Percentiles rank a stretch among this genome's conserved stretches.
phyloP scores from a whole-genome alignment of 257 asterid species.

The Primulina huaijiensis region DNA sequence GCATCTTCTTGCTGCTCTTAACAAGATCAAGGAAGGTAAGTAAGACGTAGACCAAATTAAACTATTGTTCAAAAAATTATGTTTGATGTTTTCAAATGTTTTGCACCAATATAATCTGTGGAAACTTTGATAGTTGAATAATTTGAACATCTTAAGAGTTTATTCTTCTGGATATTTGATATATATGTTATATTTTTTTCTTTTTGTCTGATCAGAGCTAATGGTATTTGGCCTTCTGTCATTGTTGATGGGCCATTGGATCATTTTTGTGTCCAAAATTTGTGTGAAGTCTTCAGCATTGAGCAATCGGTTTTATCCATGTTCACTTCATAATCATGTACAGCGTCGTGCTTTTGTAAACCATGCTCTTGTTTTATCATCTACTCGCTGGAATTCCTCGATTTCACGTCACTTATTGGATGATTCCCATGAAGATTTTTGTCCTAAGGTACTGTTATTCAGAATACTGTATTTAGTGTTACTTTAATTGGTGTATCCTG shows the following conservation, averaged over 20 bases:
- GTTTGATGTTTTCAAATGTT: background rate
- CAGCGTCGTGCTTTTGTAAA: conserved; percentile 24
- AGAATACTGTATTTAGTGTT: background rate
- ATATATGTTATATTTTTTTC: background rate
- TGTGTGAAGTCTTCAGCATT: conserved; percentile 75
- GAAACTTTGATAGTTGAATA: too few relatives aligned
- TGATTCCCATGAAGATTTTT: conserved; percentile 32
- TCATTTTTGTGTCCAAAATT: conserved; percentile 64
- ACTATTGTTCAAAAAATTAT: background rate
- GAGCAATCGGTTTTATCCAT: conserved; percentile 84
- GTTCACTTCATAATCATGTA: conserved; percentile 38
- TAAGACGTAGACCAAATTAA: conserved; percentile 3
- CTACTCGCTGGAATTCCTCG: conserved; percentile 41
- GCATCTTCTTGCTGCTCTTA: conserved; percentile 73
- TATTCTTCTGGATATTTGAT: conserved; percentile 5
- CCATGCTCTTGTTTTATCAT: conserved; percentile 26
- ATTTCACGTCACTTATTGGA: conserved; percentile 40
- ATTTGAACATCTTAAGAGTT: background rate
- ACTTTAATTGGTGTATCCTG: background rate
- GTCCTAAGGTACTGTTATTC: conserved; percentile 58
- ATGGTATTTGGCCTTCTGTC: conserved; percentile 92
- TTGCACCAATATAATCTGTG: background rate
- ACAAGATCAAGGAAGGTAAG: conserved; percentile 88
- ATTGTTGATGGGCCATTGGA: conserved; percentile 95
- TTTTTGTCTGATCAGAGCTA: conserved; percentile 54